Evolutionary conservation across 345 rosid genomes (phyloP).

Genomic region (Hibiscus mutabilis): DNA sequence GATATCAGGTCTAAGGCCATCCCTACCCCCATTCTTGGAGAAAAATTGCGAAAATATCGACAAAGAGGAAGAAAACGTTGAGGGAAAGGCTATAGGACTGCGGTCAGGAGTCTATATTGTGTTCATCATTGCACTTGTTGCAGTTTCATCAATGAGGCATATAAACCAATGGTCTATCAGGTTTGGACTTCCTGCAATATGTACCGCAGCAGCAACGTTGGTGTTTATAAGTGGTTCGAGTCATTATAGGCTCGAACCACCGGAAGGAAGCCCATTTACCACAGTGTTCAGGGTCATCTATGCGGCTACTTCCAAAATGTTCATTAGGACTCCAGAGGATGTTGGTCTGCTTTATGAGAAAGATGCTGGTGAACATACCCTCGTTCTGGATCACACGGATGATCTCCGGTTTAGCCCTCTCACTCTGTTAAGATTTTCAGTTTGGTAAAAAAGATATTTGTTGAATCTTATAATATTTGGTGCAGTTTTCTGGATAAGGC

Average conservation of each 20-base stretch:
- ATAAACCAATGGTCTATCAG: conserved; percentile 30
- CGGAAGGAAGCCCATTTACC: conserved; percentile 31
- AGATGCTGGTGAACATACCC: background rate
- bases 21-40: conserved; percentile 3
- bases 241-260: conserved; percentile 10
- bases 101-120: background rate
- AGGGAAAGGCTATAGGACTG: background rate
- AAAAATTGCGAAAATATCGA: background rate
- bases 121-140: background rate
- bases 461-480: background rate
- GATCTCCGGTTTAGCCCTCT: conserved; percentile 19
- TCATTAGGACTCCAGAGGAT: background rate
- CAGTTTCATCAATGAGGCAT: conserved; percentile 3
- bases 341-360: conserved; percentile 20
- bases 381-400: conserved; percentile 11
- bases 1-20: conserved; percentile 2
- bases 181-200: conserved; percentile 32
- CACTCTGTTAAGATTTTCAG: background rate
- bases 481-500: conserved; percentile 33
- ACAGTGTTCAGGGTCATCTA: conserved; percentile 19
- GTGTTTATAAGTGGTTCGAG: conserved; percentile 24
- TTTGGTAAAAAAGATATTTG: no score
- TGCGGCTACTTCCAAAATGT: conserved; percentile 16
- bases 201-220: conserved; percentile 25
- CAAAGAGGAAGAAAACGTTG: background rate